Evolutionary conservation across 179 eudicot species (phyloP).

Genomic region (Gypsophila paniculata): DNA sequence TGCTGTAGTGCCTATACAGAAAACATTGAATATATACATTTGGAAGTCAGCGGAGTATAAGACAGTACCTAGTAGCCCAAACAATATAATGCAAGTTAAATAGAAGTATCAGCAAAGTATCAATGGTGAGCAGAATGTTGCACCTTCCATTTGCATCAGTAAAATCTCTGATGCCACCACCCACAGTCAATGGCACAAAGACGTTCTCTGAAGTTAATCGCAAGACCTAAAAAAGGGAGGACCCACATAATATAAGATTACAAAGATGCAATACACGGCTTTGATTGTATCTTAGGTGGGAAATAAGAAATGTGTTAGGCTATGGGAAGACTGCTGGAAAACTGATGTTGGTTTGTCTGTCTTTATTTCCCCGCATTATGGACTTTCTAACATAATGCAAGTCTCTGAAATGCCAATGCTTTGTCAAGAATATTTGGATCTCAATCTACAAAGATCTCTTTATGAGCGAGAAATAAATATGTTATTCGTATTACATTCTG

Average conservation of each 20-base stretch:
- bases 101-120: not conserved
- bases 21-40: not conserved
- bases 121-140: not conserved
- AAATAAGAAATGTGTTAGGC: not conserved
- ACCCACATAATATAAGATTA: not conserved
- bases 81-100: not conserved
- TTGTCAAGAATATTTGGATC: too few species aligned
- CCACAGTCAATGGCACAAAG: constrained; percentile 96
- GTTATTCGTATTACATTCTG: not conserved
- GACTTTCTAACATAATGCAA: not conserved
- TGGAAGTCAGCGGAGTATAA: not conserved
- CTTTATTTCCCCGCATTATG: not conserved
- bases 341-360: not conserved
- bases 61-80: not conserved
- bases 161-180: constrained; percentile 97
- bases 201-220: constrained; percentile 77
- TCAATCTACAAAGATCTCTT: too few species aligned
- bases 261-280: not conserved
- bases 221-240: constrained; percentile 51
- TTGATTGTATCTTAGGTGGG: not conserved
- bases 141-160: constrained; percentile 97
- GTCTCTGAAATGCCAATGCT: not conserved
- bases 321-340: not conserved
- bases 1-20: constrained; percentile 66
- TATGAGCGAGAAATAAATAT: too few species aligned